Base-by-base conservation (phyloP, 345 rosid genomes). In the Abelmoschus esculentus region DNA sequence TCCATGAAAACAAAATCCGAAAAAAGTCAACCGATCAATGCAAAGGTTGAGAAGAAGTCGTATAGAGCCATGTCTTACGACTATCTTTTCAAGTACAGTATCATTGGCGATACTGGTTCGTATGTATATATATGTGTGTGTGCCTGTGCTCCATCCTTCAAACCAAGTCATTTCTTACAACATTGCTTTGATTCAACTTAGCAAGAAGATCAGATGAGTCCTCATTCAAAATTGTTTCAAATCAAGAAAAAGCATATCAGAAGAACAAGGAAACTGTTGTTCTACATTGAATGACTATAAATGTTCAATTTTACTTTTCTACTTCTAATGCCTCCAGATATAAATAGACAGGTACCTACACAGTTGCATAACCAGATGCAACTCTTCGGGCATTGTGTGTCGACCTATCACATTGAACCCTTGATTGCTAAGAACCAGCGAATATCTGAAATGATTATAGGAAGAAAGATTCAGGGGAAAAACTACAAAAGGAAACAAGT, bases 61-160 rank as follows among this genome's bases (percentile, higher is more conserved):
- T 56, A 42, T 7, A 12, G 61, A 46, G 31, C n/a, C 69, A 84
- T 86, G 89, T 82, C 87, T 38, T 87, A 87, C 83, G 91, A 87
- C 75, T 85, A 87, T 70, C 91, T 87, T 71, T 81, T 87, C 86
- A 85, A 84, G 83, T 87, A 83, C 83, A 85, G 85, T 62, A 87
- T 85, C 81, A 87, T 87, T 79, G 89, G 91, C 7, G 69, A 62
- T 14, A 62, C 66, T 18, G 66, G 66, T 62, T 56, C 18, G 56
- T 22, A 22, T 22, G 1, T 22, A 22, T 22, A 22, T 22, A 22
- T 22, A 22, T 22, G 3, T 54, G 55, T 54, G 3, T 19, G 55
- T 52, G 22, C 22, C 56, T 52, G 56, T 6, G 6, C 6, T 17
- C 7, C 26, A 53, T 17, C 57, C 10, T 73, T 62, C 63, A 73